These are phyloP conservation scores for Moniliophthora roreri DNA, from an alignment of 1,284 basidiomycete genomes.

Conservation along the genomic window DNA sequence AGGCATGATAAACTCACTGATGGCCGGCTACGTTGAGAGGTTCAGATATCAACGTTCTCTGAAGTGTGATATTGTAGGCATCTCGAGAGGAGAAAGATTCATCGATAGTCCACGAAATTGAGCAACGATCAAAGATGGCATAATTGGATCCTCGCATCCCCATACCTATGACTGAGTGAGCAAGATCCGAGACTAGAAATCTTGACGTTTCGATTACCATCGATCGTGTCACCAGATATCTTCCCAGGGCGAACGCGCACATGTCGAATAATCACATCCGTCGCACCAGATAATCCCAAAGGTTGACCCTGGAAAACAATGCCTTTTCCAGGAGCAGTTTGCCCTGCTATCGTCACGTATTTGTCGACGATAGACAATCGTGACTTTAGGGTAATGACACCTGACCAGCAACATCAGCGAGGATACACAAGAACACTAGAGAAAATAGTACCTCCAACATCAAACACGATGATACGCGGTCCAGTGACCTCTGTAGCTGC, in stretches of 20 bases:
- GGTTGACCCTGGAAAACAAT: constrained; percentile 7
- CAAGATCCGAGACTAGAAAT: too few relatives aligned
- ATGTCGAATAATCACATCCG: constrained; percentile 10
- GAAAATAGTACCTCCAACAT: constrained; percentile 7
- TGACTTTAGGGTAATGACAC: constrained; percentile 6
- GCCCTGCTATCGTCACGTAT: constrained; percentile 7
- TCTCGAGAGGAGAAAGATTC: constrained; percentile 10
- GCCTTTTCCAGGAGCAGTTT: constrained; percentile 13
- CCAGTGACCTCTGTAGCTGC: constrained; percentile 3
- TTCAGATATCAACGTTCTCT: constrained; percentile 10
- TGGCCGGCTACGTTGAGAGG: constrained; percentile 11
- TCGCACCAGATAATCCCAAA: constrained; percentile 7
- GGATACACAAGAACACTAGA: background rate
- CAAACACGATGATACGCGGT: constrained; percentile 10
- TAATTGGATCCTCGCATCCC: constrained; percentile 2
- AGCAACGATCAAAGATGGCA: constrained; percentile 9
- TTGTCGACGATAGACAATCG: constrained; percentile 3
- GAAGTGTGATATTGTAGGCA: constrained; percentile 12
- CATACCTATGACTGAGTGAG: too few relatives aligned
- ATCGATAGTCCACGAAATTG: constrained; percentile 9
- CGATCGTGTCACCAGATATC: constrained; percentile 3
- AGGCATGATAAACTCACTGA: too few relatives aligned
- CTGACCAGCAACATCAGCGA: background rate
- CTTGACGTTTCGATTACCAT: constrained; percentile 8
- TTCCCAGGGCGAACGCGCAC: constrained; percentile 9